These are phyloP conservation scores for Calycina herbarum DNA, from an alignment of 2,329 filamentous ascomycete species.

Conservation along the genomic window DNA sequence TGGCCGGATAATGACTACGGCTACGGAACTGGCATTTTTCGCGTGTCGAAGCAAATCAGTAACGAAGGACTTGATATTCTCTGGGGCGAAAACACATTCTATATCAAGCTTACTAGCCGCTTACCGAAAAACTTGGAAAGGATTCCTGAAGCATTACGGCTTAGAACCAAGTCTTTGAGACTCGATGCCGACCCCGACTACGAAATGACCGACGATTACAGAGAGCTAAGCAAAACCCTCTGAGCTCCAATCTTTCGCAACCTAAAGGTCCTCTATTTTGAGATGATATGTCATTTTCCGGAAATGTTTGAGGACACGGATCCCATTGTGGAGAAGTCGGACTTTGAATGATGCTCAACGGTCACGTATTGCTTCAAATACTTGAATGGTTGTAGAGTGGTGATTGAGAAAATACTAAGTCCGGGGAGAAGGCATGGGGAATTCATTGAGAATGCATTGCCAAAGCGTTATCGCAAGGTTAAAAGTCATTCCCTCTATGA, in stretches of 20 bases:
- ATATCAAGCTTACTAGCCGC: background rate
- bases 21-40: slow-evolving; percentile 9
- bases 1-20: too few species aligned
- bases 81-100: slow-evolving; percentile 15
- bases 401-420: background rate
- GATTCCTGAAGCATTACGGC: background rate
- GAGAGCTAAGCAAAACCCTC: background rate
- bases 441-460: background rate
- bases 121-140: background rate
- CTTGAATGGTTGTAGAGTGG: background rate
- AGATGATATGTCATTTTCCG: too few species aligned
- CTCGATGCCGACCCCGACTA: background rate
- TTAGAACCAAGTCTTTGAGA: background rate
- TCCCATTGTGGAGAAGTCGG: background rate
- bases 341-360: background rate
- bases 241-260: background rate
- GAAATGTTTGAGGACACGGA: background rate
- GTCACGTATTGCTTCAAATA: background rate
- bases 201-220: background rate
- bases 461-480: background rate
- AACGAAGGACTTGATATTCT: slow-evolving; percentile 15
- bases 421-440: background rate
- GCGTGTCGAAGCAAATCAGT: slow-evolving; percentile 14
- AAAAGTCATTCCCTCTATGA: too few species aligned
- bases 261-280: background rate